Conservation (phyloP, 345 rosid species). For the Eucalyptus guilfoylei region DNA sequence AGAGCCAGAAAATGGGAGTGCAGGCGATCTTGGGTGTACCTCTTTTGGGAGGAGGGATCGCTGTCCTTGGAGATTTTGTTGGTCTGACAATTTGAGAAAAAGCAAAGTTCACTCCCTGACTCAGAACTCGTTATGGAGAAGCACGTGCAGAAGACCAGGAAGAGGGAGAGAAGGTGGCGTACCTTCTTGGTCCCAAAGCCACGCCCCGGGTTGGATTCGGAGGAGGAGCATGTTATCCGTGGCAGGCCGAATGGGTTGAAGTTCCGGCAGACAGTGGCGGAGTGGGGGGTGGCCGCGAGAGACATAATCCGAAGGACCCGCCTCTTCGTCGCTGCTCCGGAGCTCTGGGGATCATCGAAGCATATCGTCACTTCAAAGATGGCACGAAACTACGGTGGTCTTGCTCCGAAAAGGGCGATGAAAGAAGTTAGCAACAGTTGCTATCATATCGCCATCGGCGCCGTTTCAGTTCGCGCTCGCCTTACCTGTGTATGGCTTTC, state of each 20-base stretch:
- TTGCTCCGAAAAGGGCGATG: not conserved
- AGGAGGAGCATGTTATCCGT: conserved; percentile 22
- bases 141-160: not conserved
- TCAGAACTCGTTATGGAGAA: not conserved
- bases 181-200: conserved; percentile 31
- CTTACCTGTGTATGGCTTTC: not conserved
- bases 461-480: not conserved
- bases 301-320: not conserved
- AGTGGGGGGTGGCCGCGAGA: not conserved
- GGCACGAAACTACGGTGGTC: not conserved
- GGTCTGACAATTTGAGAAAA: conserved; percentile 3
- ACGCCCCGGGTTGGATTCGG: conserved; percentile 14
- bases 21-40: conserved; percentile 5
- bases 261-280: not conserved
- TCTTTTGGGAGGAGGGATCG: conserved; percentile 4
- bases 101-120: not conserved
- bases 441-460: not conserved
- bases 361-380: not conserved
- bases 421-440: not conserved
- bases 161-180: not conserved
- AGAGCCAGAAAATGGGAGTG: not conserved
- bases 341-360: not conserved
- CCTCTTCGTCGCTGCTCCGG: not conserved
- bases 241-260: not conserved
- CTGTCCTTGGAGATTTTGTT: conserved; percentile 13